Evolutionary conservation across 2,329 filamentous ascomycete species (phyloP).

Genomic region (Epichloe typhina): DNA sequence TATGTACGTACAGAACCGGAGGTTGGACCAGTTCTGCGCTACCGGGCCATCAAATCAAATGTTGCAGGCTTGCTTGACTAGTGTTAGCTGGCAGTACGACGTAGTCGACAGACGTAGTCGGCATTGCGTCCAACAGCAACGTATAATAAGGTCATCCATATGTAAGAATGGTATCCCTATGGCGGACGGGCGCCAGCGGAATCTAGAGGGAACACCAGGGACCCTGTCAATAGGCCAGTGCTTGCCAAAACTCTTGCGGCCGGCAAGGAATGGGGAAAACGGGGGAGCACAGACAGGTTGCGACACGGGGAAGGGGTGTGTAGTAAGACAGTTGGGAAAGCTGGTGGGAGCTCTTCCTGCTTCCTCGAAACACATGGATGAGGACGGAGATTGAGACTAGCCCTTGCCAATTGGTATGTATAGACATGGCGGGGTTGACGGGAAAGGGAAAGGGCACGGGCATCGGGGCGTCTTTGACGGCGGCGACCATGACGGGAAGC

Average conservation of each 20-base stretch:
- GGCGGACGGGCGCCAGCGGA: background rate
- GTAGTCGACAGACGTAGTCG: background rate
- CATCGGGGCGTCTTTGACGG: background rate
- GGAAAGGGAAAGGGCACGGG: background rate
- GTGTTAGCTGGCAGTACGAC: slow-evolving; percentile 1
- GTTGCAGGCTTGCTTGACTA: background rate
- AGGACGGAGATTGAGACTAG: background rate
- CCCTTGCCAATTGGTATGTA: background rate
- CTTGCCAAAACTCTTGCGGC: background rate
- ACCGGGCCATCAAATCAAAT: background rate
- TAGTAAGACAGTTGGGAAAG: background rate
- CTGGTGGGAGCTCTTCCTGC: background rate
- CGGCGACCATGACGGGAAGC: slow-evolving; percentile 1
- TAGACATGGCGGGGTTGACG: background rate
- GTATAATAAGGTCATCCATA: background rate
- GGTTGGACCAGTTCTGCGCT: background rate
- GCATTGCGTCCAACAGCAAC: background rate
- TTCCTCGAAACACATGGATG: background rate
- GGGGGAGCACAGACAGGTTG: background rate
- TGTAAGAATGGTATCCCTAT: background rate
- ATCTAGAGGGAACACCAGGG: background rate
- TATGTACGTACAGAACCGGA: background rate
- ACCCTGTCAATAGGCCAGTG: background rate
- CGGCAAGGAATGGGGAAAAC: background rate
- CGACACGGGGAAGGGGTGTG: background rate